Evolutionary conservation across 2,329 filamentous ascomycete genomes (phyloP).

Genomic region (Nemania abortiva): DNA sequence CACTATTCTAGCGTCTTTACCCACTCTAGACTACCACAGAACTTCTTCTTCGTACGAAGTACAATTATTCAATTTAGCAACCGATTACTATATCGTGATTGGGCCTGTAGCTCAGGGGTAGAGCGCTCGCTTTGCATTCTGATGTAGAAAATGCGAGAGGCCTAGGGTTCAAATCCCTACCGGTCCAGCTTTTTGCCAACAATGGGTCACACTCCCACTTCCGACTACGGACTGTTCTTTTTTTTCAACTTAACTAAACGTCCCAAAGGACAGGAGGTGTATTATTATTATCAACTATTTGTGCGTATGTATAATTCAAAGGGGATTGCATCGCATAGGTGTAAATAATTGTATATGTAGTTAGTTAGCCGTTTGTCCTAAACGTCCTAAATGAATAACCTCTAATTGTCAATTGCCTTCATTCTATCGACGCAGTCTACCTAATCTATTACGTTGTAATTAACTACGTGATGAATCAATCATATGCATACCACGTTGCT

Average conservation of each 20-base stretch:
- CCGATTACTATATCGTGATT: not conserved
- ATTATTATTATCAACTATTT: too few species aligned
- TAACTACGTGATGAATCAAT: not conserved
- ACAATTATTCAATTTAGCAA: not conserved
- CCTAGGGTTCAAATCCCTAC: conserved; percentile 52
- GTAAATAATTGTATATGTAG: not conserved
- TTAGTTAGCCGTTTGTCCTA: not conserved
- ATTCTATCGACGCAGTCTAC: too few species aligned
- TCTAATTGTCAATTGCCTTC: not conserved
- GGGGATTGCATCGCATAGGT: too few species aligned
- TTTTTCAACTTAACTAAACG: not conserved
- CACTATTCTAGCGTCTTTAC: too few species aligned
- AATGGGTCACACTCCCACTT: not conserved
- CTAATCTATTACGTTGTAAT: not conserved
- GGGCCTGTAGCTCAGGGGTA: conserved; percentile 49
- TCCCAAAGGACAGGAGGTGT: too few species aligned
- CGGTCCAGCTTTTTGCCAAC: conserved; percentile 30
- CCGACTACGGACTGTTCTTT: not conserved
- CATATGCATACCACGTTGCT: not conserved
- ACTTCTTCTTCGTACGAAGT: not conserved
- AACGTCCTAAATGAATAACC: too few species aligned
- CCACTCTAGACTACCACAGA: too few species aligned
- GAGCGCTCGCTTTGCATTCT: conserved; percentile 51
- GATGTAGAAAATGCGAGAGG: conserved; percentile 44
- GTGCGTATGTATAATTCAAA: too few species aligned